phyloP scores from a whole-genome alignment of 371 early-diverging fungal genomes.

The Mucor piriformis region DNA sequence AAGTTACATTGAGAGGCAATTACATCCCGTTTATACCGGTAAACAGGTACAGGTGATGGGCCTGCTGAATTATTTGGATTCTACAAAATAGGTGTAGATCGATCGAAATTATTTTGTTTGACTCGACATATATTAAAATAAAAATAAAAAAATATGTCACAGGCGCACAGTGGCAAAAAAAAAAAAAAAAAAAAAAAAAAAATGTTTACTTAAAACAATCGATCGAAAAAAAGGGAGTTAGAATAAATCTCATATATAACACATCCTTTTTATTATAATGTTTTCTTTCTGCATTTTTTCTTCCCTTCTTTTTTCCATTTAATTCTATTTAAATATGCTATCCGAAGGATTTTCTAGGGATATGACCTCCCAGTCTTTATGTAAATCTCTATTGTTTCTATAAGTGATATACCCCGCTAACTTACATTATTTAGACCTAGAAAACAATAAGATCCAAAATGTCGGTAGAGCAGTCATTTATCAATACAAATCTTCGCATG shows the following conservation, averaged over 20 bases:
- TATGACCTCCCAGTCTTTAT: not conserved
- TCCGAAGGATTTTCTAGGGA: not conserved
- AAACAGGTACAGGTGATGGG: slow-evolving; percentile 24
- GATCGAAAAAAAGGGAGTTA: slow-evolving; percentile 1
- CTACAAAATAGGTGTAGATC: slow-evolving; percentile 2
- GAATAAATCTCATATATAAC: not conserved
- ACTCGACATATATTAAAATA: not conserved
- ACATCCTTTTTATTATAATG: not conserved
- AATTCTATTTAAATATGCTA: not conserved
- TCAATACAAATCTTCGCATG: slow-evolving; percentile 4
- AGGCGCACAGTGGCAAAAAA: not conserved
- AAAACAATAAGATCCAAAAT: not conserved
- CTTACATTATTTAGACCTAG: not conserved
- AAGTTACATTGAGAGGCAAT: slow-evolving; percentile 57
- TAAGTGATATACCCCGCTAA: not conserved
- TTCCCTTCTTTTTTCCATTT: not conserved
- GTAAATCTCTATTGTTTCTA: not conserved
- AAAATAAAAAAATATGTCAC: not conserved
- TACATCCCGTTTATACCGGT: slow-evolving; percentile 53
- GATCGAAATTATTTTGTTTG: not conserved
- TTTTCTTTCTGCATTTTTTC: not conserved
- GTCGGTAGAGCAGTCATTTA: slow-evolving; percentile 12
- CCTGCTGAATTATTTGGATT: slow-evolving; percentile 16
- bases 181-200: too few species aligned
- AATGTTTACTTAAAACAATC: not conserved